Evolutionary conservation across 495 filamentous ascomycete species (phyloP).

Genomic region (Immersiella caudata): DNA sequence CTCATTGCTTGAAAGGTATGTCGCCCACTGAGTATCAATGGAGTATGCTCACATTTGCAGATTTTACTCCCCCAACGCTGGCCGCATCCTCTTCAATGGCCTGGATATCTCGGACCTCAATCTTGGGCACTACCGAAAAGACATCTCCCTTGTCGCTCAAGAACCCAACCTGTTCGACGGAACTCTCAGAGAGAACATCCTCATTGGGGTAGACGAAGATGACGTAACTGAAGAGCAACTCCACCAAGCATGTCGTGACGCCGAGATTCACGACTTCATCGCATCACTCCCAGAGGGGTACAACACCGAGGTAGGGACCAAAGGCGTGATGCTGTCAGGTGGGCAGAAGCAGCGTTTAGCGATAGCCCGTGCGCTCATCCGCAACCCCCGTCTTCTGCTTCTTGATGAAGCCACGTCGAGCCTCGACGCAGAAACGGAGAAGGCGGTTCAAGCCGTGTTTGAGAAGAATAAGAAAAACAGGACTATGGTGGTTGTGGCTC

Average conservation of each 20-base stretch:
- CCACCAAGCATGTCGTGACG: slow-evolving; percentile 54
- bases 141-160: slow-evolving; percentile 61
- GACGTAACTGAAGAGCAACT: slow-evolving; percentile 46
- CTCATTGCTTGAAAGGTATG: slow-evolving; percentile 60
- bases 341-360: slow-evolving; percentile 78
- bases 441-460: slow-evolving; percentile 70
- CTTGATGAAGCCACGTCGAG: slow-evolving; percentile 81
- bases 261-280: slow-evolving; percentile 63
- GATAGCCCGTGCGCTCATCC: slow-evolving; percentile 75
- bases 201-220: slow-evolving; percentile 52
- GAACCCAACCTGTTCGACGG: slow-evolving; percentile 65
- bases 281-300: slow-evolving; percentile 61
- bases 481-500: slow-evolving; percentile 79
- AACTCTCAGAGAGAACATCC: slow-evolving; percentile 61
- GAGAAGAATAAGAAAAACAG: slow-evolving; percentile 63
- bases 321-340: slow-evolving; percentile 69
- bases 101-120: slow-evolving; percentile 48
- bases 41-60: slow-evolving; percentile 33
- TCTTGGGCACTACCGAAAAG: slow-evolving; percentile 56
- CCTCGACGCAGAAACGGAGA: slow-evolving; percentile 76
- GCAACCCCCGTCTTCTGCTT: slow-evolving; percentile 70
- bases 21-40: not conserved
- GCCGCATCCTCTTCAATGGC: slow-evolving; percentile 55
- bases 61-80: slow-evolving; percentile 58
- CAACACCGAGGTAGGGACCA: slow-evolving; percentile 63